Evolutionary conservation across 2,329 filamentous ascomycete species (phyloP), one percentile per base, ranked within the genome.

Genomic region (Fulvia fulva): DNA sequence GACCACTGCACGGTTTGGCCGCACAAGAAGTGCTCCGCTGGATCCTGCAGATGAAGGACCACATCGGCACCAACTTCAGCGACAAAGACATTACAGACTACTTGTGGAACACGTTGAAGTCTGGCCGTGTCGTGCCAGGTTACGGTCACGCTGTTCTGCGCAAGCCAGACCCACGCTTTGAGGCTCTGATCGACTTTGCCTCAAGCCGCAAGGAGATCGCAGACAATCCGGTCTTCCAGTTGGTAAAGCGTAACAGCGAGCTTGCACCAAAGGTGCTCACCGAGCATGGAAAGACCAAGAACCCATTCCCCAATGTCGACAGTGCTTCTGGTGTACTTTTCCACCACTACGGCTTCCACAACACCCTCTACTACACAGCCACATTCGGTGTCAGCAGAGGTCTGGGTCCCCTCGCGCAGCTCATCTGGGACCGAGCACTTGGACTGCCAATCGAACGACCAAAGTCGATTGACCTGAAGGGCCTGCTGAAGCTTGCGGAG

Each of bases 21-120:
- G 94, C 94, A 6, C 94, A 99, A 76, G 94, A 99, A 74, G 94
- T 97, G 37, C 86, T 99, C 62, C 89, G 94, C 71, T 99, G 92
- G 90, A 95, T 97, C 69, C 76, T 97, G 56, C 89, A 96, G 75
- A 97, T 99, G 94, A 89, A 96, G 80, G 86, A 92, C 47, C 79
- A 85, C 66, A 93, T 99, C 62, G 91, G 91, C 59, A 80, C 81
- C 52, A 83, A 83, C 55, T 93, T 93, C 79, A 86, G 83, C 4
- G 88, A 94, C 64, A 79, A 89, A 64, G 90, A 96, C 66, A 88
- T 99, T 64, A 88, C 87, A 66, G 84, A 89, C 69, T 97, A 97
- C 77, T 86, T 97, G 60, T 97, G 93, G 93, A 83, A 84, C 7
- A 95, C 92, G 0, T 87, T 97, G 67, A 95, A 96, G 75, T 94